Evolutionary conservation across 306 rosid genomes (phyloP).

Genomic region (Casuarina cunninghamiana): DNA sequence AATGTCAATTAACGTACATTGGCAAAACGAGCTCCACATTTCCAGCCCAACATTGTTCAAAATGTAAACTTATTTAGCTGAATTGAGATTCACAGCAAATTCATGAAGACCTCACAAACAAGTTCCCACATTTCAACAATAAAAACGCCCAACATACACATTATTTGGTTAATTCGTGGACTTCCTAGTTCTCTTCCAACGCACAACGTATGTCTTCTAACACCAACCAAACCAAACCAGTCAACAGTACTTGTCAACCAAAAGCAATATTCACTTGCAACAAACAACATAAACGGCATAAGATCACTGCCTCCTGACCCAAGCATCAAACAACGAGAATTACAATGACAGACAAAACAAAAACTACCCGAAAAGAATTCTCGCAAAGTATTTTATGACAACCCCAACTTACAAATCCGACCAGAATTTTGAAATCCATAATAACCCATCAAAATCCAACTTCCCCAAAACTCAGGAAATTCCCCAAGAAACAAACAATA

Average conservation of each 20-base stretch:
- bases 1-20: background rate
- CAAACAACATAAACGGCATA: background rate
- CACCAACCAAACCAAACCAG: background rate
- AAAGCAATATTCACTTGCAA: background rate
- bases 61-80: background rate
- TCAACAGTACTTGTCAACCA: background rate
- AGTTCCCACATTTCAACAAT: constrained; percentile 1
- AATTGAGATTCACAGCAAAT: constrained; percentile 4
- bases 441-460: constrained; percentile 8
- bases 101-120: background rate
- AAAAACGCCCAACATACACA: background rate
- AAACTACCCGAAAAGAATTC: background rate
- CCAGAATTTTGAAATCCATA: constrained; percentile 17
- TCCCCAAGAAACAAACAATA: background rate
- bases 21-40: constrained; percentile 6
- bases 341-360: background rate
- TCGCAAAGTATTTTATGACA: background rate
- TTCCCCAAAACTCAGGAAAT: constrained; percentile 21
- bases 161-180: background rate
- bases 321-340: background rate
- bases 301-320: background rate
- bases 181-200: background rate
- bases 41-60: constrained; percentile 3
- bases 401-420: constrained; percentile 15
- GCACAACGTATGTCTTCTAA: background rate